phyloP scores from a whole-genome alignment of 306 rosid genomes.

The Rubus parviflorus region DNA sequence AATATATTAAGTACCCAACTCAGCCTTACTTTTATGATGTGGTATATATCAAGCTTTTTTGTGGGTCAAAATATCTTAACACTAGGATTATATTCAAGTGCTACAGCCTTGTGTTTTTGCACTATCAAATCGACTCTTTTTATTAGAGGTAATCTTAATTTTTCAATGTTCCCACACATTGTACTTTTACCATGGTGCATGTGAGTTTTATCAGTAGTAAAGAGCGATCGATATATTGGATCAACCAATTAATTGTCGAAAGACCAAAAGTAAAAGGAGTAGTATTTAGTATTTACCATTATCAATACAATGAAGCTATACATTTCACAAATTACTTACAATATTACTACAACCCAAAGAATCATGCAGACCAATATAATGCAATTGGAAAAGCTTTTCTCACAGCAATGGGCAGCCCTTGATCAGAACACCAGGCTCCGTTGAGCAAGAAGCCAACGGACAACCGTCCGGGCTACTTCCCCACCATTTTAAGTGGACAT shows the following conservation, averaged over 20 bases:
- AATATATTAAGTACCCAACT: too few species aligned
- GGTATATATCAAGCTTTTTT: too few species aligned
- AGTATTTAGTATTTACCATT: not conserved
- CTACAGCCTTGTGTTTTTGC: too few species aligned
- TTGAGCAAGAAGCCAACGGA: constrained; percentile 75
- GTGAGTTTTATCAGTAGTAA: too few species aligned
- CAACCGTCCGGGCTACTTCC: constrained; percentile 71
- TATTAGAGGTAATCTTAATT: too few species aligned
- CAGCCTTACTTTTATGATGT: too few species aligned
- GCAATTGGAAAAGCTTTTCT: not conserved
- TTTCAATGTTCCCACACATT: too few species aligned
- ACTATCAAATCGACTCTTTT: too few species aligned
- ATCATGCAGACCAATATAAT: not conserved
- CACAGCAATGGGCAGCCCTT: constrained; percentile 50
- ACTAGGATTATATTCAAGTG: too few species aligned
- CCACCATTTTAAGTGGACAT: constrained; percentile 67
- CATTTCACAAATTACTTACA: constrained; percentile 4
- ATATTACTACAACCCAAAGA: not conserved
- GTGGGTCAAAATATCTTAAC: too few species aligned
- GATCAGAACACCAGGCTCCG: constrained; percentile 43
- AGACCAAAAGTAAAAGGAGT: not conserved
- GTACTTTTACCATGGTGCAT: too few species aligned
- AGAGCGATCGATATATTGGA: too few species aligned
- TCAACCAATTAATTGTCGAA: not conserved
- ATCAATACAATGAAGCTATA: not conserved